phyloP scores from a whole-genome alignment of 2,329 filamentous ascomycete species.

The Phialemoniopsis sp. region DNA sequence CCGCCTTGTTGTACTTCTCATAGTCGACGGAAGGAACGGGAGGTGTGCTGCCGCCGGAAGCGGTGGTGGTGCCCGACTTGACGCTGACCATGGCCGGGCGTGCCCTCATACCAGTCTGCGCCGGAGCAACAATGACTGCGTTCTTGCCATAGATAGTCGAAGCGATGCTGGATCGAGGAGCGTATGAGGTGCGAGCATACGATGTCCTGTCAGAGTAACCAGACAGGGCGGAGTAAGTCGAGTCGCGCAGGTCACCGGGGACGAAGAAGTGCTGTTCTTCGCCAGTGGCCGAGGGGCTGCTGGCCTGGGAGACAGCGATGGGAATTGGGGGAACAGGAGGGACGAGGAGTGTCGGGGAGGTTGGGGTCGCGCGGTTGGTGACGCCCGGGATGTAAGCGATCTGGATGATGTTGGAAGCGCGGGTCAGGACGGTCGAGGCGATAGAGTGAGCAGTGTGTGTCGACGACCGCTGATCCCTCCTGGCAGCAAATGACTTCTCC shows the following conservation, averaged over 20 bases:
- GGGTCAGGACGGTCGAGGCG: conserved; percentile 89
- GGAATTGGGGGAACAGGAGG: conserved; percentile 95
- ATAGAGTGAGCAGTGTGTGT: conserved; percentile 87
- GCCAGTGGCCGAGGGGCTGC: conserved; percentile 46
- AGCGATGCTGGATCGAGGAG: conserved; percentile 70
- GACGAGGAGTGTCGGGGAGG: conserved; percentile 75
- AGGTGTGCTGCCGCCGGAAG: conserved; percentile 51
- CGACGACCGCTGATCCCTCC: conserved; percentile 64
- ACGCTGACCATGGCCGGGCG: conserved; percentile 94
- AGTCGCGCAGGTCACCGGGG: conserved; percentile 84
- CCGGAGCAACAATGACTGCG: conserved; percentile 75
- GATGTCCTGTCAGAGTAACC: conserved; percentile 58
- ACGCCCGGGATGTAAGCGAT: conserved; percentile 98
- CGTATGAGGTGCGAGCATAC: conserved; percentile 54
- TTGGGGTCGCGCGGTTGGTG: conserved; percentile 82
- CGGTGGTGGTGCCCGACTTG: conserved; percentile 59
- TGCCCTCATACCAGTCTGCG: conserved; percentile 80
- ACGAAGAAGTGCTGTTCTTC: conserved; percentile 92
- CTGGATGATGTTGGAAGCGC: conserved; percentile 98
- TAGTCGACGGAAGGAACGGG: conserved; percentile 71
- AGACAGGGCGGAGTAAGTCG: conserved; percentile 79
- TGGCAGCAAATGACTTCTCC: conserved; percentile 49
- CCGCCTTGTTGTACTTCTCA: conserved; percentile 44
- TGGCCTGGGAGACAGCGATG: conserved; percentile 54
- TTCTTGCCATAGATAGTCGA: conserved; percentile 94